phyloP scores from a whole-genome alignment of 1,139 yeast species.

The Protomyces inouyei region DNA sequence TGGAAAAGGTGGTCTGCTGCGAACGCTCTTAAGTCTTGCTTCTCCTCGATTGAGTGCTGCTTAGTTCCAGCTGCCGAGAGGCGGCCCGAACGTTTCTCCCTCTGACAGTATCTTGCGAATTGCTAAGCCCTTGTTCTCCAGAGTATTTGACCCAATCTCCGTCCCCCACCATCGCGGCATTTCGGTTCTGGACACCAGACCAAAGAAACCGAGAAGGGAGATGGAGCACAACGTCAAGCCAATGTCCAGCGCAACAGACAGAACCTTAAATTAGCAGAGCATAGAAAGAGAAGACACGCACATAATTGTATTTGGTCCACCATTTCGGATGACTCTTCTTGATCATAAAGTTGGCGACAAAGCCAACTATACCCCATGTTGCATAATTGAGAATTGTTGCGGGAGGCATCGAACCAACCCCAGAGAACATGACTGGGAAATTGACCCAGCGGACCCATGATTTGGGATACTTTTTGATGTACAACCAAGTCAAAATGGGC shows the following conservation, averaged over 20 bases:
- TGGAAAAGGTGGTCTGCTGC: too few species aligned
- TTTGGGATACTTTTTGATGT: constrained; percentile 15
- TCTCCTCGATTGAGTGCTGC: too few species aligned
- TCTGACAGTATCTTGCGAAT: constrained; percentile 35
- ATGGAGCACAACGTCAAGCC: constrained; percentile 46
- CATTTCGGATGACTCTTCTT: constrained; percentile 52
- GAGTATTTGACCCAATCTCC: constrained; percentile 38
- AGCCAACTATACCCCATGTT: constrained; percentile 48
- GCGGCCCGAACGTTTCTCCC: constrained; percentile 44
- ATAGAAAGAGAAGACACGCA: neutral
- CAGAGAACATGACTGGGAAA: constrained; percentile 52
- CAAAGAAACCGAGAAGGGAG: constrained; percentile 47
- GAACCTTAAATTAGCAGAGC: constrained; percentile 38
- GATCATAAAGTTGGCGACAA: constrained; percentile 49
- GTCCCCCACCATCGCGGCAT: constrained; percentile 52
- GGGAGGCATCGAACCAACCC: constrained; percentile 51
- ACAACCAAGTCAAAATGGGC: constrained; percentile 45
- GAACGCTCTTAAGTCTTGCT: too few species aligned
- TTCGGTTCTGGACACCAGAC: constrained; percentile 38
- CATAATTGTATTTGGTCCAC: constrained; percentile 46
- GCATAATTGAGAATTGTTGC: constrained; percentile 51
- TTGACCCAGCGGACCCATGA: constrained; percentile 43
- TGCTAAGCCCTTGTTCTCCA: constrained; percentile 37
- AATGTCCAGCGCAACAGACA: constrained; percentile 56
- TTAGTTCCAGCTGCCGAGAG: neutral